Percentiles rank a stretch among this genome's conserved stretches.
These are phyloP conservation scores for Heterobasidion irregulare DNA, from an alignment of 1,284 basidiomycete genomes.

Conservation along the genomic window DNA sequence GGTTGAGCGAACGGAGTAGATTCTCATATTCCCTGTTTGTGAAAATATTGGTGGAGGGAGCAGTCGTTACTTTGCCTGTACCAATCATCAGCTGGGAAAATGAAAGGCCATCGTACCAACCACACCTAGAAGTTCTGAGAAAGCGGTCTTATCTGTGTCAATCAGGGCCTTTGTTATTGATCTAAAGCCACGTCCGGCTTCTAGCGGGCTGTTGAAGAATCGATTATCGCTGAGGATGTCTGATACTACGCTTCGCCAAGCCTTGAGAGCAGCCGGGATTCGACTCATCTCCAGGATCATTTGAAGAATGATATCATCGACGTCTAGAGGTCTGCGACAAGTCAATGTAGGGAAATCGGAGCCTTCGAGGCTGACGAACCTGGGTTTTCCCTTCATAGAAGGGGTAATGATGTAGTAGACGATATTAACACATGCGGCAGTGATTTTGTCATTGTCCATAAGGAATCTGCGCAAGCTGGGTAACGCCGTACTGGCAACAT, in stretches of 20 bases:
- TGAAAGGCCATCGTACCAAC: background rate
- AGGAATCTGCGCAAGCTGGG: slow-evolving; percentile 78
- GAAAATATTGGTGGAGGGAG: slow-evolving; percentile 93
- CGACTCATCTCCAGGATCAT: slow-evolving; percentile 76
- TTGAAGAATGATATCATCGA: slow-evolving; percentile 56
- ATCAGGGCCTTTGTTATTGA: slow-evolving; percentile 76
- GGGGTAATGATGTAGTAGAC: slow-evolving; percentile 84
- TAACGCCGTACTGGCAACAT: slow-evolving; percentile 63
- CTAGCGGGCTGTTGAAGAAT: slow-evolving; percentile 72
- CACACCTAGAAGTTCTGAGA: slow-evolving; percentile 77
- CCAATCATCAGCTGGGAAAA: slow-evolving; percentile 1
- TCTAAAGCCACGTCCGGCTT: slow-evolving; percentile 62
- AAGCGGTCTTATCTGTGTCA: slow-evolving; percentile 81
- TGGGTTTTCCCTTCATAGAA: slow-evolving; percentile 64
- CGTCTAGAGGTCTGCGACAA: slow-evolving; percentile 52
- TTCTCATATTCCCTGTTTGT: slow-evolving; percentile 94
- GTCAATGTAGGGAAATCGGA: slow-evolving; percentile 1
- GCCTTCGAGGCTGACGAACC: slow-evolving; percentile 27
- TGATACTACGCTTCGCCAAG: slow-evolving; percentile 76
- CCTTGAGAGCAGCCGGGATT: slow-evolving; percentile 72
- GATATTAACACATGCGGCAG: slow-evolving; percentile 73
- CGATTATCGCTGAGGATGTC: slow-evolving; percentile 84
- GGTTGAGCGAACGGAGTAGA: slow-evolving; percentile 78
- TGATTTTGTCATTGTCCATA: slow-evolving; percentile 80
- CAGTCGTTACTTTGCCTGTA: slow-evolving; percentile 76